These are phyloP conservation scores for Starmerella floris DNA, from an alignment of 805 yeast species.

Conservation along the genomic window DNA sequence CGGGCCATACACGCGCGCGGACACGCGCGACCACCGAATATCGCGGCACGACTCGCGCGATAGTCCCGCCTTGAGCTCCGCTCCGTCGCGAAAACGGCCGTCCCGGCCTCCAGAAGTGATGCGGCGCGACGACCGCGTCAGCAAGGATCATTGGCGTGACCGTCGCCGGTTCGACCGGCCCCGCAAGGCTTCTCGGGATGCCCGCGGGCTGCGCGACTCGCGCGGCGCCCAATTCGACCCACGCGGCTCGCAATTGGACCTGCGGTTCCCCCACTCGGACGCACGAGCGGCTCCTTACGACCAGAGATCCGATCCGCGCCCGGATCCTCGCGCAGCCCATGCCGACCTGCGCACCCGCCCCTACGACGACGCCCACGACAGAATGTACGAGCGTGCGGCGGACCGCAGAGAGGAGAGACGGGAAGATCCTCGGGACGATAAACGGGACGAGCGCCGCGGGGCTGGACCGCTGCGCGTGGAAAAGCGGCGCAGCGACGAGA, in stretches of 20 bases:
- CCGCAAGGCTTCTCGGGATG: background rate
- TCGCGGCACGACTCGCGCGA: constrained; percentile 2
- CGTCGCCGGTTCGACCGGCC: constrained; percentile 5
- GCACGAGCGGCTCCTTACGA: background rate
- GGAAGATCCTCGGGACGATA: background rate
- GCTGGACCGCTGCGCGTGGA: background rate
- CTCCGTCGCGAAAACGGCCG: constrained; percentile 8
- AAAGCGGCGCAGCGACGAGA: background rate
- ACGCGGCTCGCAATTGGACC: background rate
- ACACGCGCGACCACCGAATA: background rate
- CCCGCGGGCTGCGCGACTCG: background rate
- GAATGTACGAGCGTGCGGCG: background rate
- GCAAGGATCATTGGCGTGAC: constrained; percentile 7
- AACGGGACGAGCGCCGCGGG: background rate
- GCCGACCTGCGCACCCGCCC: background rate
- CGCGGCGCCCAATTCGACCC: background rate
- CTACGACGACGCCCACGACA: background rate
- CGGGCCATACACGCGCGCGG: constrained; percentile 2
- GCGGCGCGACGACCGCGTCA: constrained; percentile 15
- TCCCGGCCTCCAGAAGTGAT: constrained; percentile 4
- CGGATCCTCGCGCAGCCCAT: background rate
- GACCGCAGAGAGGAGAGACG: background rate
- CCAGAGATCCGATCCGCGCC: background rate
- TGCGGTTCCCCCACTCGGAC: background rate
- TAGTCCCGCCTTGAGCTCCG: background rate